Conservation (phyloP, 306 rosid species). For the Vachellia pachyceras region DNA sequence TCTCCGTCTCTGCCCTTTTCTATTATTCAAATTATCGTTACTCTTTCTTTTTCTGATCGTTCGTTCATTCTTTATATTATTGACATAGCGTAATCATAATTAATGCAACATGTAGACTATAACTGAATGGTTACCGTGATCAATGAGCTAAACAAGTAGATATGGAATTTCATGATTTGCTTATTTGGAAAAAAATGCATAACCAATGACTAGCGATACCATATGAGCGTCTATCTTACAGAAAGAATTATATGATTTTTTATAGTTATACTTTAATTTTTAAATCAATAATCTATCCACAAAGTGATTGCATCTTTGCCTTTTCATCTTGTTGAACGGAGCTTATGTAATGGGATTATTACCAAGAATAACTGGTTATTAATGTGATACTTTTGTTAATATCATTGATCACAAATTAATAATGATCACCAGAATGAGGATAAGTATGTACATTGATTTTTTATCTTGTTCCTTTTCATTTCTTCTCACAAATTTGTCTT, state of each 20-base stretch:
- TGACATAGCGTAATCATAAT: not conserved
- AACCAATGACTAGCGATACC: not conserved
- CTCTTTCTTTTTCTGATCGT: not conserved
- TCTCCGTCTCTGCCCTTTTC: not conserved
- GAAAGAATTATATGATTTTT: not conserved
- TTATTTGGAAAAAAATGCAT: not conserved
- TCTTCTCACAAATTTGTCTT: not conserved
- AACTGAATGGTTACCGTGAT: not conserved
- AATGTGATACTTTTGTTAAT: conserved; percentile 3
- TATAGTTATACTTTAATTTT: not conserved
- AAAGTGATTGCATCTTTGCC: not conserved
- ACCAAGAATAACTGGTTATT: not conserved
- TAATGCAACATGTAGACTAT: not conserved
- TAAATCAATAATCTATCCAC: not conserved
- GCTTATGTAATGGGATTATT: not conserved
- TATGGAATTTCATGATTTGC: not conserved
- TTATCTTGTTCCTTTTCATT: not conserved
- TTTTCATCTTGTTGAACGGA: conserved; percentile 9
- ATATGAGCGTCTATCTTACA: not conserved
- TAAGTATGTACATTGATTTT: not conserved
- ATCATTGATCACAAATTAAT: not conserved
- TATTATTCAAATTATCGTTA: not conserved
- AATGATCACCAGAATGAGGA: not conserved
- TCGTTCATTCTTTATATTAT: not conserved
- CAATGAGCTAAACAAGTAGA: not conserved